Evolutionary conservation across 257 asterid genomes (phyloP).

Genomic region (Primulina eburnea): DNA sequence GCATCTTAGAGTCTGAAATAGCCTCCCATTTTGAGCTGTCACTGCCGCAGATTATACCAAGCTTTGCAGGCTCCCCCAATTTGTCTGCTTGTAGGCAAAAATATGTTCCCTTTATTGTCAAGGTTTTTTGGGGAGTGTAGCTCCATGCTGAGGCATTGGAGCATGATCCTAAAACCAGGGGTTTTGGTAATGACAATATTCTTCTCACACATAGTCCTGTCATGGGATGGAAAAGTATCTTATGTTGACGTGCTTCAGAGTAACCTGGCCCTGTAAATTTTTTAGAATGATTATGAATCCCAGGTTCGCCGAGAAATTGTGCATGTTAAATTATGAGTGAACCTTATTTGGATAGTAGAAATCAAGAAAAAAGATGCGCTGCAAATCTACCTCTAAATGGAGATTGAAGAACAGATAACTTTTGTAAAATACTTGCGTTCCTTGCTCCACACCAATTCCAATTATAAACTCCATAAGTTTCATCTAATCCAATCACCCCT

Average conservation of each 20-base stretch:
- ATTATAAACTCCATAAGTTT: slow-evolving; percentile 65
- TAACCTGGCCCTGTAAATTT: slow-evolving; percentile 72
- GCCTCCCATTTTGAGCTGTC: slow-evolving; percentile 66
- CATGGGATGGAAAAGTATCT: slow-evolving; percentile 72
- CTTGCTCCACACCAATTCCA: slow-evolving; percentile 78
- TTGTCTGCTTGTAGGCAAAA: slow-evolving; percentile 68
- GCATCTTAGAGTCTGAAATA: slow-evolving; percentile 86
- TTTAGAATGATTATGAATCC: not conserved
- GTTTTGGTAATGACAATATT: slow-evolving; percentile 35
- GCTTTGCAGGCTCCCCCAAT: slow-evolving; percentile 66
- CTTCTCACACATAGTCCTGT: slow-evolving; percentile 71
- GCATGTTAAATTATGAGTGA: too few species aligned
- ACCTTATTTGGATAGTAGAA: too few species aligned
- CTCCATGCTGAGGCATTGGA: slow-evolving; percentile 72
- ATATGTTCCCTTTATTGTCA: slow-evolving; percentile 60
- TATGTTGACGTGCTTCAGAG: slow-evolving; percentile 43
- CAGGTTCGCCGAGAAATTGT: too few species aligned
- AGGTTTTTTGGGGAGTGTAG: slow-evolving; percentile 47
- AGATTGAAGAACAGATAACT: slow-evolving; percentile 62
- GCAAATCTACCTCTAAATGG: slow-evolving; percentile 61
- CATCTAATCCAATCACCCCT: slow-evolving; percentile 64
- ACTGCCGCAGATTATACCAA: slow-evolving; percentile 50
- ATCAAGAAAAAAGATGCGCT: not conserved
- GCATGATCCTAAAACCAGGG: slow-evolving; percentile 75
- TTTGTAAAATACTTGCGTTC: slow-evolving; percentile 55